phyloP scores from a whole-genome alignment of 371 early-diverging fungal species.

The Mortierella sp. region DNA sequence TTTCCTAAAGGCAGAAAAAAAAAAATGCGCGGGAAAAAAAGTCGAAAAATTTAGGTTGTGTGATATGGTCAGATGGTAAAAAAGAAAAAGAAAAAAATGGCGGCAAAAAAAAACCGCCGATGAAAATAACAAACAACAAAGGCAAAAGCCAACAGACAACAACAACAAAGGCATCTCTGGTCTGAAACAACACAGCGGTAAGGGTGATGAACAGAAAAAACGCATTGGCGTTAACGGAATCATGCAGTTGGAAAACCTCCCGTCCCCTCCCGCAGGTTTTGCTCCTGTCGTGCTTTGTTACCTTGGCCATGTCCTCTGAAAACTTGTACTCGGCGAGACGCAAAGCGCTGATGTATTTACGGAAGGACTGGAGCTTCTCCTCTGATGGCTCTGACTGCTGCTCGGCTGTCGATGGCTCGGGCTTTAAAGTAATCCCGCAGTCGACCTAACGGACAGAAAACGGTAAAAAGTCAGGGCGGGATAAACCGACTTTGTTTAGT shows the following conservation, averaged over 20 bases:
- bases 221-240: neutral
- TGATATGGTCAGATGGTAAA: neutral
- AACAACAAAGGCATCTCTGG: neutral
- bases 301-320: slow-evolving; percentile 68
- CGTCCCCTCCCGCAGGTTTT: neutral
- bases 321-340: slow-evolving; percentile 64
- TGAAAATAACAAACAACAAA: neutral
- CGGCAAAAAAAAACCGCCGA: neutral
- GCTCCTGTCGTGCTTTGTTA: slow-evolving; percentile 15
- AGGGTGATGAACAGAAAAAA: neutral
- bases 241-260: neutral
- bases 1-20: slow-evolving; percentile 59
- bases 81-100: slow-evolving; percentile 2
- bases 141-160: neutral
- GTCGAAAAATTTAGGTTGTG: neutral
- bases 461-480: neutral
- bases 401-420: slow-evolving; percentile 25
- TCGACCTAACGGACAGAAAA: slow-evolving; percentile 43
- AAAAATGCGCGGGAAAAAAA: slow-evolving; percentile 38
- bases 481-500: neutral
- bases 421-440: slow-evolving; percentile 62
- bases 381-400: slow-evolving; percentile 47
- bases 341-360: slow-evolving; percentile 65
- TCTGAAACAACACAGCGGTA: neutral
- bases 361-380: slow-evolving; percentile 56